Evolutionary conservation across 352 stramenopile genomes (phyloP).

Genomic region (Phytophthora citrophthora): DNA sequence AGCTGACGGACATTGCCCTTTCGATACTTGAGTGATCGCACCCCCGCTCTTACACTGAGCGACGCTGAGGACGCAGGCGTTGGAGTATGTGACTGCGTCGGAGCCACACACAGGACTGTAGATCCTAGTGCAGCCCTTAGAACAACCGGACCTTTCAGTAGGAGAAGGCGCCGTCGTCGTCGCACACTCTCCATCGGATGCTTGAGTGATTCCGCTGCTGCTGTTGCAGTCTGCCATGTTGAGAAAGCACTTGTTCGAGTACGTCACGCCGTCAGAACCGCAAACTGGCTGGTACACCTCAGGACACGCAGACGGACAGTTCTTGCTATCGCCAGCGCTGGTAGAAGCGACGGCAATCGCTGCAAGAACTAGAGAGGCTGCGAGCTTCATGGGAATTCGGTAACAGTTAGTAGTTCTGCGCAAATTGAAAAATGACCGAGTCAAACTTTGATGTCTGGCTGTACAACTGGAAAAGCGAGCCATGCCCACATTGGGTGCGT

Average conservation of each 20-base stretch:
- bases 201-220: slow-evolving; percentile 7
- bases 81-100: slow-evolving; percentile 44
- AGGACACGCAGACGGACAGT: slow-evolving; percentile 2
- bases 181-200: slow-evolving; percentile 11
- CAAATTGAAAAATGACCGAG: slow-evolving; percentile 8
- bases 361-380: background rate
- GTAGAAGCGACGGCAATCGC: background rate
- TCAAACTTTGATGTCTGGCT: too few species aligned
- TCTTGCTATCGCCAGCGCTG: background rate
- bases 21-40: slow-evolving; percentile 21
- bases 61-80: slow-evolving; percentile 37
- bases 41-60: slow-evolving; percentile 36
- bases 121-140: slow-evolving; percentile 31
- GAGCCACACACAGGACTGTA: slow-evolving; percentile 58
- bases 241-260: slow-evolving; percentile 26
- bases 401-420: background rate
- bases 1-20: slow-evolving; percentile 19
- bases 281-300: slow-evolving; percentile 12
- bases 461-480: slow-evolving; percentile 6
- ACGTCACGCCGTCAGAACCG: slow-evolving; percentile 30
- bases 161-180: slow-evolving; percentile 1
- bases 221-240: slow-evolving; percentile 19
- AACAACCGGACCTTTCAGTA: background rate
- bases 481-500: background rate
- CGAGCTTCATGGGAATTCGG: slow-evolving; percentile 3